A percentile compares a stretch with the other conserved stretches of the same genome.
phyloP scores from a whole-genome alignment of 2,329 filamentous ascomycete genomes.

The Claviceps africana region DNA sequence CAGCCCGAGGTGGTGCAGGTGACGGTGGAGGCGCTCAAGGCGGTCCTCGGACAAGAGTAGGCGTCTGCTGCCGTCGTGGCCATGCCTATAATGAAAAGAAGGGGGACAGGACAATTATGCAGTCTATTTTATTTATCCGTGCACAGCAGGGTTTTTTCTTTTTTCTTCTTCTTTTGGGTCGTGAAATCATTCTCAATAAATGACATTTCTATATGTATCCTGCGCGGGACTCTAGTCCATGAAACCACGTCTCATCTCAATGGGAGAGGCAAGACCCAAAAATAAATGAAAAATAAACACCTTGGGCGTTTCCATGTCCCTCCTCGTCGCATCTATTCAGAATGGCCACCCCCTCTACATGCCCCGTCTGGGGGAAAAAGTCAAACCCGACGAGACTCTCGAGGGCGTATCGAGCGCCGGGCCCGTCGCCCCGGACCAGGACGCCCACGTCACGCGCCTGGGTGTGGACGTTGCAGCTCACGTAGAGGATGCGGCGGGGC shows the following conservation, averaged over 20 bases:
- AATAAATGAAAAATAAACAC: too few relatives aligned
- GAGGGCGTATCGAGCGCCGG: conserved; percentile 55
- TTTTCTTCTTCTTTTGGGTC: too few relatives aligned
- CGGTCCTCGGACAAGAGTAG: conserved; percentile 33
- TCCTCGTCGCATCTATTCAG: conserved; percentile 36
- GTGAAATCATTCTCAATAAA: too few relatives aligned
- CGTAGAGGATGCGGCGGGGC: conserved; percentile 74
- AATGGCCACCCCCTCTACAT: conserved; percentile 55
- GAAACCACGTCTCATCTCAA: too few relatives aligned
- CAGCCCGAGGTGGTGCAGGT: conserved; percentile 57
- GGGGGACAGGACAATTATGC: too few relatives aligned
- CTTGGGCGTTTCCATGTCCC: too few relatives aligned
- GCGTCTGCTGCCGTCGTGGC: neutral
- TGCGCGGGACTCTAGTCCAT: too few relatives aligned
- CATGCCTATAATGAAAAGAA: too few relatives aligned
- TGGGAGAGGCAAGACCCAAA: too few relatives aligned
- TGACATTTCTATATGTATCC: too few relatives aligned
- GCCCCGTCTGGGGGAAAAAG: conserved; percentile 82
- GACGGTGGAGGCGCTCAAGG: conserved; percentile 59
- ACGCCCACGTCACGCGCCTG: conserved; percentile 88
- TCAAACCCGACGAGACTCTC: conserved; percentile 89
- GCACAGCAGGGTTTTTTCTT: too few relatives aligned
- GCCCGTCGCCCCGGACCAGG: conserved; percentile 54
- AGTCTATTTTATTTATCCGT: too few relatives aligned
- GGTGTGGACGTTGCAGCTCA: conserved; percentile 96